phyloP scores from a whole-genome alignment of 305 asterid species.

The Solanum chacoense region DNA sequence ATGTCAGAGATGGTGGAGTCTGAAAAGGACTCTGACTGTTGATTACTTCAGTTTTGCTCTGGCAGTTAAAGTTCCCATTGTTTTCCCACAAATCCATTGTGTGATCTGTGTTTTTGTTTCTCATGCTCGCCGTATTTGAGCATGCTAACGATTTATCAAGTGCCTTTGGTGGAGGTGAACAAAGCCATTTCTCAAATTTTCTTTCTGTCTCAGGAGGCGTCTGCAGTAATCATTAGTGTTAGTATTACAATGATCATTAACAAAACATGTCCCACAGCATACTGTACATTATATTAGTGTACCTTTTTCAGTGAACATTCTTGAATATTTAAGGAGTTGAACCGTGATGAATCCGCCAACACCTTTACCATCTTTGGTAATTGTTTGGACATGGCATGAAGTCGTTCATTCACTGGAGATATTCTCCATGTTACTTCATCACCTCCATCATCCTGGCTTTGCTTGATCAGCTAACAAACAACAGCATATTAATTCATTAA shows the following conservation, averaged over 20 bases:
- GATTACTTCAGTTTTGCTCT: constrained; percentile 27
- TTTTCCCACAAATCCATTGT: constrained; percentile 25
- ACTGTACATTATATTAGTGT: neutral
- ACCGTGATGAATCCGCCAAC: constrained; percentile 71
- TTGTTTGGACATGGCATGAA: constrained; percentile 66
- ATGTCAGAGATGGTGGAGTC: constrained; percentile 92
- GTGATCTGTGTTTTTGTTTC: constrained; percentile 19
- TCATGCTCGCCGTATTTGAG: constrained; percentile 29
- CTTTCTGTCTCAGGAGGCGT: constrained; percentile 46
- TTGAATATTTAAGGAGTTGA: constrained; percentile 62
- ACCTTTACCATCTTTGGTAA: constrained; percentile 58
- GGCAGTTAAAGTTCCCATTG: constrained; percentile 18
- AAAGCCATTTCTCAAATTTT: constrained; percentile 63
- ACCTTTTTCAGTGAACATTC: constrained; percentile 66
- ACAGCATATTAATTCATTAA: constrained; percentile 3
- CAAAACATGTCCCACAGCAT: neutral
- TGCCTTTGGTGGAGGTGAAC: constrained; percentile 57
- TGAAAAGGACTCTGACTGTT: constrained; percentile 70
- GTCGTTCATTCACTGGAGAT: constrained; percentile 87
- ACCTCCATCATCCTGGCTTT: constrained; percentile 83
- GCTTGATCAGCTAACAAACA: constrained; percentile 63
- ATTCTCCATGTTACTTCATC: constrained; percentile 90
- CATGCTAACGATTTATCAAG: constrained; percentile 36
- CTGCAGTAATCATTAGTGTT: constrained; percentile 25
- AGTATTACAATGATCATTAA: constrained; percentile 6